Evolutionary conservation across 2,329 filamentous ascomycete genomes (phyloP), one percentile per base, ranked within the genome.

Genomic region (Catunica adiposa): DNA sequence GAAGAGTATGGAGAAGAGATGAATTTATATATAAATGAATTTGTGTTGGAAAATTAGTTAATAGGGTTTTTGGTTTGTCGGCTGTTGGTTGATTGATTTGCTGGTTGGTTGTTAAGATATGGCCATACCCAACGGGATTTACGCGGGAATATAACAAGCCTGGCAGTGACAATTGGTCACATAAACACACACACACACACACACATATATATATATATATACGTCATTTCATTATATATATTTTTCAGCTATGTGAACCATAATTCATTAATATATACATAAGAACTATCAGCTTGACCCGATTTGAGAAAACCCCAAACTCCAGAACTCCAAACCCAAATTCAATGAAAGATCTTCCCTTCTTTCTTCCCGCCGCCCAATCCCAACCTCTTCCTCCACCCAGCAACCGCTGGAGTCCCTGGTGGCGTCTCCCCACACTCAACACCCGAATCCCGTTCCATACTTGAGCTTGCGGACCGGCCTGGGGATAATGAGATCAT

Each of bases 361-460:
- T 44, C 40, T 44, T 44, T 44, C 40, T 44, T n/a, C 20, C 48
- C 26, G n/a, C 48, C 14, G 11, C n/a, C 26, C 3, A 51, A 31
- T 0, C 48, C 48, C 25, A 51, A 34, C 3, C 48, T 11, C 48
- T 51, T 51, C 25, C 48, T 37, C 48, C 48, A 51, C 25, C 48
- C 48, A 2, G 23, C 48, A 29, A 51, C 20, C 48, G 48, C 42
- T 70, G 70, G 56, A 66, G 66, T 37, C 63, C 66, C 50, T 64
- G 61, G 25, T 66, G 66, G 51, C 17, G 34, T 29, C 15, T 51
- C 26, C n/a, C 15, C 26, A 31, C 48, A n/a, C 8, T 29, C 11
- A 22, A 22, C 17, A 17, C 40, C 20, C n/a, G 40, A 44, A 4
- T 44, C 40, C 2, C 40, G 9, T 22, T 22, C 40, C 8, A 17